These are phyloP conservation scores for Sarocladium strictum DNA, from an alignment of 2,329 filamentous ascomycete genomes.

Conservation along the genomic window DNA sequence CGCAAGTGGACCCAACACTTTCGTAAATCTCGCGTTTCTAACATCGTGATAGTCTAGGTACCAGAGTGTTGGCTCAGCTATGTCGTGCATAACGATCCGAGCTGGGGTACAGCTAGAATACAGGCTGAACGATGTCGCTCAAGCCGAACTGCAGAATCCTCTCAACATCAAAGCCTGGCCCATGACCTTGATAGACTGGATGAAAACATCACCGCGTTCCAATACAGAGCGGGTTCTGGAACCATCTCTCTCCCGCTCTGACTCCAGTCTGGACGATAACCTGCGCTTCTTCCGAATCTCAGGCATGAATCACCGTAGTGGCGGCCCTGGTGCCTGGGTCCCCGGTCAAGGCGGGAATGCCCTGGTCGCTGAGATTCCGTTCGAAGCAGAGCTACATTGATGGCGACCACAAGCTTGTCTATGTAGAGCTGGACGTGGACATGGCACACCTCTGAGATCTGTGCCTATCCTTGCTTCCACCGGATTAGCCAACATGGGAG, in stretches of 20 bases:
- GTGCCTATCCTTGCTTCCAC: too few species aligned
- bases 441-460: too few species aligned
- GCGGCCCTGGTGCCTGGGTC: constrained; percentile 33
- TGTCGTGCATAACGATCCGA: constrained; percentile 32
- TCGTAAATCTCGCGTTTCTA: not conserved
- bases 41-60: constrained; percentile 10
- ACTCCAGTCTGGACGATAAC: constrained; percentile 32
- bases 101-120: constrained; percentile 28
- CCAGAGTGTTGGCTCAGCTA: constrained; percentile 31
- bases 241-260: constrained; percentile 10
- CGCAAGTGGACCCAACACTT: not conserved
- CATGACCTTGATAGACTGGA: constrained; percentile 35
- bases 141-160: constrained; percentile 25
- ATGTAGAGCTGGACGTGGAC: not conserved
- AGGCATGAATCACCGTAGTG: constrained; percentile 44
- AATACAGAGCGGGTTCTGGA: constrained; percentile 13
- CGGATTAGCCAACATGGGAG: too few species aligned
- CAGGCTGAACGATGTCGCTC: constrained; percentile 39
- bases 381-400: constrained; percentile 20
- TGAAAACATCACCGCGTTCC: constrained; percentile 28
- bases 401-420: constrained; percentile 5
- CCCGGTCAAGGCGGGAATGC: constrained; percentile 13
- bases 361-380: constrained; percentile 17
- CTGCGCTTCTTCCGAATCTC: constrained; percentile 47
- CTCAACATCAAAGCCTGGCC: constrained; percentile 29